Evolutionary conservation across 1,139 yeast species (phyloP), one percentile per base, ranked within the genome.

Genomic region (Yamadazyma triangularis): DNA sequence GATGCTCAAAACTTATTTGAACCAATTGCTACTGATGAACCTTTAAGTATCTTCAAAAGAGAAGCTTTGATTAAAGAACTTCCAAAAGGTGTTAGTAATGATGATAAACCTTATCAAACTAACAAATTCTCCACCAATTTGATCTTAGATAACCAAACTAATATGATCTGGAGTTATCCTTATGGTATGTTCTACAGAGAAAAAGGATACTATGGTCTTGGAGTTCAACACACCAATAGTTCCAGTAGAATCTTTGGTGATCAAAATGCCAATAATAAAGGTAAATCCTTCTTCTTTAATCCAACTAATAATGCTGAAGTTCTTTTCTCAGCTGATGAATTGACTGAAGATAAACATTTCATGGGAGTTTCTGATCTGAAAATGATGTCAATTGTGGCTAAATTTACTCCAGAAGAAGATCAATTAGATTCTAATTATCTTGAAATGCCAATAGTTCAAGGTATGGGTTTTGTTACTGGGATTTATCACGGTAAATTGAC

Each of bases 61-160:
- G 57, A 64, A 29, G 61, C 53, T 13, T 60, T 75, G 34, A 75
- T 85, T 57, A 34, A 82, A 68, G 30, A 57, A 54, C 25, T 56
- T 62, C 57, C 88, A 73, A 13, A 44, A 3, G 53, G 77, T 26
- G 77, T 73, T 25, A 58, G 59, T 36, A 64, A 63, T 41, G 51
- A 59, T 34, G 66, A 56, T 8, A 35, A 38, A 27, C 86, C 94
- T 5, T 68, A 78, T 28, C 77, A 77, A 41, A 87, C 96, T 13
- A 88, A 88, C 60, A 86, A 87, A 52, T 88, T 86, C 55, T 87
- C 83, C 52, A 81, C 85, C 8, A 88, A 88, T 56, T 60, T 87
- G 51, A 59, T 86, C 38, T 70, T 88, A 15, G 91, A 70, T 1
- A 59, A 61, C 25, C 91, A 84, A 49, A 70, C 73, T 8, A 58